A percentile compares a stretch with the other conserved stretches of the same genome.
phyloP scores from a whole-genome alignment of 805 yeast species.

The Brettanomyces custersianus region DNA sequence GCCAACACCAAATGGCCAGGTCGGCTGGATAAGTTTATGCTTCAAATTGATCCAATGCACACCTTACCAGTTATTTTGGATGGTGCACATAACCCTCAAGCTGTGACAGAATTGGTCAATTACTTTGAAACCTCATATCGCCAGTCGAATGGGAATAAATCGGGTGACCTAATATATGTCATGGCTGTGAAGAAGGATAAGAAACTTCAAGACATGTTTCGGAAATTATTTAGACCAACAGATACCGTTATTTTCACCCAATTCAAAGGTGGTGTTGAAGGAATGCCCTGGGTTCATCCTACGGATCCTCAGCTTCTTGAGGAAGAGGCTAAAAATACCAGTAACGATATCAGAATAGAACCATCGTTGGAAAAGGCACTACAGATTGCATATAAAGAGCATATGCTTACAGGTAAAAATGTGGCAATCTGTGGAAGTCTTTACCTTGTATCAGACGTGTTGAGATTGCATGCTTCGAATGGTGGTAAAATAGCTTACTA shows the following conservation, averaged over 20 bases:
- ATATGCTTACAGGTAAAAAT: constrained; percentile 6
- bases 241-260: constrained; percentile 57
- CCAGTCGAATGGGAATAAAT: constrained; percentile 2
- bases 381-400: constrained; percentile 12
- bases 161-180: constrained; percentile 38
- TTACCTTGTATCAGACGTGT: constrained; percentile 53
- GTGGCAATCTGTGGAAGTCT: constrained; percentile 63
- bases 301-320: constrained; percentile 27
- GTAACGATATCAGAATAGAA: constrained; percentile 20
- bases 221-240: constrained; percentile 32
- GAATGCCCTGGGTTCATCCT: constrained; percentile 89
- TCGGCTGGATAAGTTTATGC: constrained; percentile 49
- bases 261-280: constrained; percentile 58
- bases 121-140: constrained; percentile 31
- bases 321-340: constrained; percentile 9
- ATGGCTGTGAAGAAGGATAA: constrained; percentile 76
- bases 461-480: constrained; percentile 25
- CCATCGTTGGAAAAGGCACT: constrained; percentile 21
- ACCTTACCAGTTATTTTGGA: constrained; percentile 47
- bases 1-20: constrained; percentile 73
- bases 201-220: constrained; percentile 42
- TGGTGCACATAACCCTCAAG: constrained; percentile 89
- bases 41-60: constrained; percentile 14
- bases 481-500: not conserved
- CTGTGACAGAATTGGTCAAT: constrained; percentile 62